phyloP scores from a whole-genome alignment of 1,284 basidiomycete genomes.

The Xerocomus minutiporus region DNA sequence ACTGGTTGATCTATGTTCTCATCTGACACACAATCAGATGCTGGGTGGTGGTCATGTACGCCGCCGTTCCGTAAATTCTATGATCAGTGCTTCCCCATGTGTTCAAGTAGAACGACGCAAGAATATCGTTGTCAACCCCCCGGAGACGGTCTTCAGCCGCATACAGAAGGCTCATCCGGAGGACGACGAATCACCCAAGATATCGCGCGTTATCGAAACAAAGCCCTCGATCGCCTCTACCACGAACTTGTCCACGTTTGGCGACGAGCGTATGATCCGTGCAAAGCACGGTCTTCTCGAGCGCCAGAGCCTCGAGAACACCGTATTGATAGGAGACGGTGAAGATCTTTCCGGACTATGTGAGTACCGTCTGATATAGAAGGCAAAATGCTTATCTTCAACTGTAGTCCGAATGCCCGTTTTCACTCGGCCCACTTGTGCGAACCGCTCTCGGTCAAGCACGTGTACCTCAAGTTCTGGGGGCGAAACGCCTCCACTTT shows the following conservation, averaged over 20 bases:
- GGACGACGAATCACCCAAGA: conserved; percentile 35
- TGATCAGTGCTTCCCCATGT: conserved; percentile 69
- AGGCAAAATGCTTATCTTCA: conserved; percentile 5
- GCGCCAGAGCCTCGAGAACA: conserved; percentile 64
- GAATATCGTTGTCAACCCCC: conserved; percentile 38
- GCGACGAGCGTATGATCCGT: conserved; percentile 61
- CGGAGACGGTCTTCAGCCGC: conserved; percentile 27
- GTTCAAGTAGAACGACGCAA: conserved; percentile 60
- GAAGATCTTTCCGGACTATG: conserved; percentile 55
- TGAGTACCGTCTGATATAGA: conserved; percentile 33
- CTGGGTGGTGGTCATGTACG: conserved; percentile 69
- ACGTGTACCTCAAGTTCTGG: conserved; percentile 58
- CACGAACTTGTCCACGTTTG: conserved; percentile 52
- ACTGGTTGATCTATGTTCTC: neutral
- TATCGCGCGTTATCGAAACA: conserved; percentile 44
- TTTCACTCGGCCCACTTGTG: conserved; percentile 53
- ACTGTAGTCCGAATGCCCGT: conserved; percentile 44
- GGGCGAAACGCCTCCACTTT: conserved; percentile 66
- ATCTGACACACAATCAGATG: conserved; percentile 49
- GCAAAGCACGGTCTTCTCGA: conserved; percentile 58
- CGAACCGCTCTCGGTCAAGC: conserved; percentile 59
- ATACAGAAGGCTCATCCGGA: conserved; percentile 25
- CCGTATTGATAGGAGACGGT: conserved; percentile 56
- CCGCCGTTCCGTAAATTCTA: conserved; percentile 58
- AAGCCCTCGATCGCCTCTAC: conserved; percentile 62